Evolutionary conservation across 768 basidiomycete species (phyloP), one percentile per base, ranked within the genome.

Genomic region (Xerocomus potaroensis): DNA sequence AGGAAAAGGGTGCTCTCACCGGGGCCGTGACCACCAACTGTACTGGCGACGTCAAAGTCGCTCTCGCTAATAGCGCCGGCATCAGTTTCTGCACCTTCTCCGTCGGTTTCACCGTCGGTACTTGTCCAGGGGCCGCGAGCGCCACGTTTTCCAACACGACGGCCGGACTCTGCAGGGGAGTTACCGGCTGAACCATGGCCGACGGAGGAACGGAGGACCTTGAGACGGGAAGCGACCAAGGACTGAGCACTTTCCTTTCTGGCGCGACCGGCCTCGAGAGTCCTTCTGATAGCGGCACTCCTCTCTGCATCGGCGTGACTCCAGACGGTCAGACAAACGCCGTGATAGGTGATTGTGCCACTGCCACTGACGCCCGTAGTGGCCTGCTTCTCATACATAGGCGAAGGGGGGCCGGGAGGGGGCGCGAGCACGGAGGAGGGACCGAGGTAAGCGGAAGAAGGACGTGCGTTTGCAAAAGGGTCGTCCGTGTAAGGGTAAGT

Each of bases 271-370:
- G 84, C 84, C 62, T 91, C 89, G 39, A 90, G 75, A 7, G 87
- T 88, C 41, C 84, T 78, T 18, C 91, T 81, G 56, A 94, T 93
- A 1, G 91, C 91, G 12, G 74, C 76, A 45, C 86, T 84, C 39
- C 92, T 83, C 57, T 92, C 86, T 0, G 84, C 83, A 61, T 97
- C 94, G 16, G 92, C 92, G 59, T 94, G 92, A 4, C 89, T 91
- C 92, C 92, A 98, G 2, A 96, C 91, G 2, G 91, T 92, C 49
- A 98, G 74, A 56, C 91, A 91, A 30, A 95, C 91, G 38, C 91
- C 92, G 60, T 96, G 81, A 63, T 91, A 95, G 8, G 86, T 83
- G 50, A 90, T 64, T 3, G 67, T 66, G 5, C 63, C 59, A 8
- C 35, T 49, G 23, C 71, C 57, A 21, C 68, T 59, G 43, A 77